Conservation (phyloP, 768 basidiomycete genomes). For the Xerocomellus amylosporus region DNA sequence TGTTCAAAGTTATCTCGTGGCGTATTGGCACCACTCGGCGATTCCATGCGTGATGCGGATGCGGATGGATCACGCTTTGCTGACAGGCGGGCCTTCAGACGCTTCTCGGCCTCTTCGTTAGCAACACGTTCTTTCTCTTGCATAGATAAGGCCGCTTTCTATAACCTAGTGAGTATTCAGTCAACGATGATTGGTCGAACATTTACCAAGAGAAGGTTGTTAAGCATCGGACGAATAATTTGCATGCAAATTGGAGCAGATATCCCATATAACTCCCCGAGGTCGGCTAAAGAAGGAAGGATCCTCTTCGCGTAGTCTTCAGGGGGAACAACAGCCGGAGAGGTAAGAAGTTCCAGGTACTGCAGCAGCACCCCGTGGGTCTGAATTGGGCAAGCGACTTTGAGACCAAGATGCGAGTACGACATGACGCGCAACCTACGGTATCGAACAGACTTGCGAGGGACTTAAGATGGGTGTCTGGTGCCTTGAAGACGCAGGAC, state of each 20-base stretch:
- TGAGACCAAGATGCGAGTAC: constrained; percentile 18
- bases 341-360: constrained; percentile 84
- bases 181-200: not conserved
- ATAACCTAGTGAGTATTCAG: constrained; percentile 8
- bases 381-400: constrained; percentile 41
- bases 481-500: constrained; percentile 71
- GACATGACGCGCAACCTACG: constrained; percentile 47
- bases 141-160: constrained; percentile 62
- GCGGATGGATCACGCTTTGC: constrained; percentile 71
- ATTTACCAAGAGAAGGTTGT: constrained; percentile 58
- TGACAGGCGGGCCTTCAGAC: constrained; percentile 69
- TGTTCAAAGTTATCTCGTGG: constrained; percentile 26
- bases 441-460: constrained; percentile 85
- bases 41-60: constrained; percentile 58
- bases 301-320: constrained; percentile 73
- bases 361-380: constrained; percentile 90
- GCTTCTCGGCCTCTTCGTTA: constrained; percentile 75
- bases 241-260: constrained; percentile 91
- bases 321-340: constrained; percentile 61
- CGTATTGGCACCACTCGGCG: constrained; percentile 45
- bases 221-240: constrained; percentile 80
- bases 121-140: constrained; percentile 68
- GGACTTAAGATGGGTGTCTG: constrained; percentile 79
- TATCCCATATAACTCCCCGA: constrained; percentile 76
- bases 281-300: constrained; percentile 69